phyloP scores from a whole-genome alignment of 495 filamentous ascomycete species.

The Penicillium robsamsonii region DNA sequence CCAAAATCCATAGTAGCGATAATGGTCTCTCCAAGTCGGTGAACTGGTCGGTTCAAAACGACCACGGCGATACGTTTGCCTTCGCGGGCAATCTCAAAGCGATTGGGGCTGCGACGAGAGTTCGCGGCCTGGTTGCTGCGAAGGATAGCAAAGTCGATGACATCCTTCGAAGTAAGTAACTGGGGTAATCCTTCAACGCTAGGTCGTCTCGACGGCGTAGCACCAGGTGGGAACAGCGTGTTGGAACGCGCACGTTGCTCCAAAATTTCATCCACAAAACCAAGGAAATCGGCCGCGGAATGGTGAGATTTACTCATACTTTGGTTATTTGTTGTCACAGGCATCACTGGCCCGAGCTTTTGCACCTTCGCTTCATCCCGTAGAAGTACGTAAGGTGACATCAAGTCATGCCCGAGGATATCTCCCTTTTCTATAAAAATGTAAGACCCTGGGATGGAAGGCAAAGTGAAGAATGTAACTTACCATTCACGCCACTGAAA shows the following conservation, averaged over 20 bases:
- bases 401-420: conserved; percentile 80
- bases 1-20: conserved; percentile 79
- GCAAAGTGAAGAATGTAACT: conserved; percentile 14
- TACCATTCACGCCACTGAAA: conserved; percentile 80
- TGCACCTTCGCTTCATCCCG: conserved; percentile 70
- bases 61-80: conserved; percentile 82
- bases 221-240: conserved; percentile 60
- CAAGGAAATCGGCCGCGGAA: conserved; percentile 62
- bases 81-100: conserved; percentile 91
- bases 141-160: conserved; percentile 88
- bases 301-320: conserved; percentile 42
- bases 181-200: conserved; percentile 42
- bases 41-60: conserved; percentile 84
- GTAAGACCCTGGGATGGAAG: conserved; percentile 17
- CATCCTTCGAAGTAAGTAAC: conserved; percentile 67
- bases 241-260: conserved; percentile 53
- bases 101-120: conserved; percentile 68
- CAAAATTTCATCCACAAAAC: conserved; percentile 79
- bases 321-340: conserved; percentile 32
- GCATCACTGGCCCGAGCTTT: conserved; percentile 28
- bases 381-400: conserved; percentile 88
- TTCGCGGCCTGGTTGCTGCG: conserved; percentile 63
- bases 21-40: conserved; percentile 85
- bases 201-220: conserved; percentile 57
- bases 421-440: conserved; percentile 54